Base-by-base conservation (phyloP, 345 rosid genomes). In the Cardamine resedifolia region DNA sequence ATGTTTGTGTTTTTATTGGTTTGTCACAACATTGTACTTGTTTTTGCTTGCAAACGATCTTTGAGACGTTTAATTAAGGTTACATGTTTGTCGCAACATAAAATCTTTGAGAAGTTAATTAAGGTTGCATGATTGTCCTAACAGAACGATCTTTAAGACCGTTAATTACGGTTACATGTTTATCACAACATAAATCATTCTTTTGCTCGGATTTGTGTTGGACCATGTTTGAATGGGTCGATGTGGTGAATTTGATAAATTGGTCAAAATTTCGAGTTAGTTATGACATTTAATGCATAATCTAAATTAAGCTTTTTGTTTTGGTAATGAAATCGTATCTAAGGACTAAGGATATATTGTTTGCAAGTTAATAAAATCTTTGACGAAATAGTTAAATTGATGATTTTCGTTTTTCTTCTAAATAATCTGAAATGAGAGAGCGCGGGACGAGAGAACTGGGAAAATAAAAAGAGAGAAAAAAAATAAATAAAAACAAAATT, bases 371-470 rank as follows among this genome's bases (percentile, higher is more conserved):
- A 38, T 10, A 50, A 59, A 66, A 58, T 60, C 62, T 30, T 39
- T 19, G 10, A 23, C 2, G 24, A 23, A 23, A 1, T 28, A 5
- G 43, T 24, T 44, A 44, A 36, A 23, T 33, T 52, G 65, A 55
- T 55, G 71, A 56, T 14, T 56, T 45, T 33, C 11, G 7, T 21
- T 51, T 51, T 38, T 49, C 12, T n/a, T 20, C 50, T 66, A 51
- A 53, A 58, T 71, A 63, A 70, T 70, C 76, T 64, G 68, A 77
- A 71, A 41, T 41, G 34, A 71, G 72, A 43, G 80, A 71, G 76
- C 80, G 80, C 80, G 80, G 80, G 80, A 77, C 72, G 76, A 48
- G 72, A 71, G 31, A 30, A 48, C 10, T 21, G 26, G 59, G 7
- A 10, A 53, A 1, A n/a, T n/a, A 7, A 62, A 3, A 51, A 6